Evolutionary conservation across 2,329 filamentous ascomycete species (phyloP).

Genomic region (Cladophialophora chaetospira): DNA sequence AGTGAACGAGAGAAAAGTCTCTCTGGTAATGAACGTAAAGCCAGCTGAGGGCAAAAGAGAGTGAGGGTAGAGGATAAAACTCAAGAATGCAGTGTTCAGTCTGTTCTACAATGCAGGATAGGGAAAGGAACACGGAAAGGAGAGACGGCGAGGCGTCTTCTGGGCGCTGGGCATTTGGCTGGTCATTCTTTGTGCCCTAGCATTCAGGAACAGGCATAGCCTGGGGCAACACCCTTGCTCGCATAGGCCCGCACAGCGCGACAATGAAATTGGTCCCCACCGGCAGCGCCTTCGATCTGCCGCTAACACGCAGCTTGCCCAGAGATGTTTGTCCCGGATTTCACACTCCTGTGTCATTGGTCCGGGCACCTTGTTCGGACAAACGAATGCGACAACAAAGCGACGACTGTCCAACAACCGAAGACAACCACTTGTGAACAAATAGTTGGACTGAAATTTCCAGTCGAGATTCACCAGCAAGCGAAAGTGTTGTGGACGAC

Average conservation of each 20-base stretch:
- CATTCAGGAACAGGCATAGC: constrained; percentile 26
- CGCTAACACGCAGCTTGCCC: constrained; percentile 14
- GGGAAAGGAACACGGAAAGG: constrained; percentile 10
- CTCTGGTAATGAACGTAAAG: constrained; percentile 33
- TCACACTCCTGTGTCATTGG: constrained; percentile 13
- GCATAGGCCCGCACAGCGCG: constrained; percentile 14
- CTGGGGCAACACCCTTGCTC: background rate
- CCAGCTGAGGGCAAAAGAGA: constrained; percentile 30
- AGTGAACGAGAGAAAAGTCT: constrained; percentile 35
- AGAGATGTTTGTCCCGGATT: constrained; percentile 1
- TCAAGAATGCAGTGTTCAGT: constrained; percentile 11
- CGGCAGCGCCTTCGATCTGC: constrained; percentile 18
- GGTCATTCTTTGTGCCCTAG: constrained; percentile 7
- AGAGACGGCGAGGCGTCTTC: constrained; percentile 8
- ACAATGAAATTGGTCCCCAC: constrained; percentile 27
- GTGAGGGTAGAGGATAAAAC: constrained; percentile 21
- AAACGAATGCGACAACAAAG: constrained; percentile 8
- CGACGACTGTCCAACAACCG: background rate
- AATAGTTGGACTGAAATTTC: background rate
- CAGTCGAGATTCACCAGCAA: background rate
- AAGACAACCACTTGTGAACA: background rate
- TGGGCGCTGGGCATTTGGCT: constrained; percentile 19
- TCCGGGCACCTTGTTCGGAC: constrained; percentile 4
- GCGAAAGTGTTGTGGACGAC: background rate
- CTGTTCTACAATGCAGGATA: constrained; percentile 8